A percentile compares a stretch with the other conserved stretches of the same genome.
These are phyloP conservation scores for Fusarium napiforme DNA, from an alignment of 2,329 filamentous ascomycete genomes.

Conservation along the genomic window DNA sequence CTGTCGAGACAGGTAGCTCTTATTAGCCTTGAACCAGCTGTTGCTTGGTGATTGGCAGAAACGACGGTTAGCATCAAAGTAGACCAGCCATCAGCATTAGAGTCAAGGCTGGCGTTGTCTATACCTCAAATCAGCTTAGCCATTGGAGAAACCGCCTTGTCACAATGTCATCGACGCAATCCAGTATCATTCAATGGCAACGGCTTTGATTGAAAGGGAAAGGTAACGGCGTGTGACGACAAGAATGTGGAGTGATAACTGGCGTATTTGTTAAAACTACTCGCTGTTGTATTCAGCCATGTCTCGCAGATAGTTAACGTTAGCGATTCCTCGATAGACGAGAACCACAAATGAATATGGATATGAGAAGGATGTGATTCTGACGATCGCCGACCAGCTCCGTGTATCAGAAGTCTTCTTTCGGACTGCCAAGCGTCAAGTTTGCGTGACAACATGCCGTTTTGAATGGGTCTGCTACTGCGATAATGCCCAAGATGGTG, in stretches of 20 bases:
- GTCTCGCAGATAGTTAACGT: neutral
- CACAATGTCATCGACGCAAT: constrained; percentile 14
- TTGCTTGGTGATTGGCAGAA: constrained; percentile 15
- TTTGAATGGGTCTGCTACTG: constrained; percentile 8
- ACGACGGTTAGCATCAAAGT: neutral
- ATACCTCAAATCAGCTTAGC: constrained; percentile 12
- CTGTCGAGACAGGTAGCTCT: constrained; percentile 7
- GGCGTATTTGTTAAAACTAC: constrained; percentile 2
- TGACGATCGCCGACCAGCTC: constrained; percentile 11
- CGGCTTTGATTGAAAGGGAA: neutral
- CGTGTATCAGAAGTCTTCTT: constrained; percentile 4
- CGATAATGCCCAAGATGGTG: constrained; percentile 18
- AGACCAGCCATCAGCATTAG: constrained; percentile 1
- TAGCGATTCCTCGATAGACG: neutral
- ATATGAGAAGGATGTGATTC: constrained; percentile 21
- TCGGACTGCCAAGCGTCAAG: constrained; percentile 5
- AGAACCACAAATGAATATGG: constrained; percentile 5
- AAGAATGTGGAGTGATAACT: constrained; percentile 21
- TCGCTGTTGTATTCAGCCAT: constrained; percentile 2
- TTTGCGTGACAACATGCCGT: neutral
- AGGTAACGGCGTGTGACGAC: constrained; percentile 6
- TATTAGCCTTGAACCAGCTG: neutral
- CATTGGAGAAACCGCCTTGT: neutral
- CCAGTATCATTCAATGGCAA: neutral
- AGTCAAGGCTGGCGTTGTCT: constrained; percentile 15